phyloP scores from a whole-genome alignment of 345 rosid species.

The Linum usitatissimum region DNA sequence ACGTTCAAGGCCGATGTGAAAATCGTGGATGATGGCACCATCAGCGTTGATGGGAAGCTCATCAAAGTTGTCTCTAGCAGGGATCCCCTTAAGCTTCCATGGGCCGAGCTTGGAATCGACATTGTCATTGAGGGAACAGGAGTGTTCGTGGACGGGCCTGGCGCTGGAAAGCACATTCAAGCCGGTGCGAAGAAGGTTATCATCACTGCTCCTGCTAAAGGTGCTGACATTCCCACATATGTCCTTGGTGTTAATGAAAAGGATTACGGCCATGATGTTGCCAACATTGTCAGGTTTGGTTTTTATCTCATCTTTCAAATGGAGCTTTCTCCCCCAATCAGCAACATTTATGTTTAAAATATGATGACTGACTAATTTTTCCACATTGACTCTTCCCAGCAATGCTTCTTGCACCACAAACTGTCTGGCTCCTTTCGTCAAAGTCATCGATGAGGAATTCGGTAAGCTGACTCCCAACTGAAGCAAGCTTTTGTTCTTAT shows the following conservation, averaged over 20 bases:
- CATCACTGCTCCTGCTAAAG: constrained; percentile 98
- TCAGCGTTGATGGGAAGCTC: constrained; percentile 83
- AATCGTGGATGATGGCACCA: constrained; percentile 59
- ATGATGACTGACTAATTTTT: constrained; percentile 3
- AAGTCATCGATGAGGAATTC: constrained; percentile 81
- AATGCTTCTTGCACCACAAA: constrained; percentile 99
- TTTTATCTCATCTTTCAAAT: not conserved
- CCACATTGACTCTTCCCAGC: constrained; percentile 28
- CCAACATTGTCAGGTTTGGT: constrained; percentile 73
- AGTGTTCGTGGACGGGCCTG: constrained; percentile 99
- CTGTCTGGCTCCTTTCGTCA: constrained; percentile 89
- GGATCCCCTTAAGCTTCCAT: constrained; percentile 96
- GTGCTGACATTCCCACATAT: constrained; percentile 94
- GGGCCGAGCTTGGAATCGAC: constrained; percentile 97
- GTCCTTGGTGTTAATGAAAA: constrained; percentile 87
- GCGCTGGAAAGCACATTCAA: constrained; percentile 97
- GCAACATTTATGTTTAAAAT: not conserved
- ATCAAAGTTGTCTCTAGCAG: constrained; percentile 83
- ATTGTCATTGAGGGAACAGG: constrained; percentile 99
- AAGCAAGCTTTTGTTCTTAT: too few relatives aligned
- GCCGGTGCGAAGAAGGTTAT: constrained; percentile 96
- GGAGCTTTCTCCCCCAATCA: not conserved
- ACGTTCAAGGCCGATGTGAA: constrained; percentile 91
- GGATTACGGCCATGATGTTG: constrained; percentile 62
- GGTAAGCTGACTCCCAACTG: constrained; percentile 29